Evolutionary conservation across 352 stramenopile genomes (phyloP).

Genomic region (Phytophthora sansomeana): DNA sequence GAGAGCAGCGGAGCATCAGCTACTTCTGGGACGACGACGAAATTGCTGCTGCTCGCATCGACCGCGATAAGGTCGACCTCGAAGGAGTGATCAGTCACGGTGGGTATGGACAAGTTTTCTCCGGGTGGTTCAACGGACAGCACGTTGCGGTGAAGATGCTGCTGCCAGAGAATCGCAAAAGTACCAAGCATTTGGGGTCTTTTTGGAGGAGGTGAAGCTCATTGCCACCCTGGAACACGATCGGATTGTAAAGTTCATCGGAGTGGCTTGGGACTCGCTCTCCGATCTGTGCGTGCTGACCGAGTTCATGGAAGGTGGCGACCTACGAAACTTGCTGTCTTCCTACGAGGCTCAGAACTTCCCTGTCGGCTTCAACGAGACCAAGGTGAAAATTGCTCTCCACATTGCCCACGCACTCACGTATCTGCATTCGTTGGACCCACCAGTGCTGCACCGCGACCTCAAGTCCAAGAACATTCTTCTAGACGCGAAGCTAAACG

Average conservation of each 20-base stretch:
- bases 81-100: conserved; percentile 31
- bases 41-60: conserved; percentile 32
- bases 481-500: conserved; percentile 42
- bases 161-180: conserved; percentile 37
- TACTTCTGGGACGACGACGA: conserved; percentile 43
- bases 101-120: conserved; percentile 31
- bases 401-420: conserved; percentile 35
- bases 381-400: conserved; percentile 37
- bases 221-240: conserved; percentile 32
- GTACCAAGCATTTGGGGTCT: conserved; percentile 28
- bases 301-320: conserved; percentile 38
- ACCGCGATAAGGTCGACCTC: conserved; percentile 37
- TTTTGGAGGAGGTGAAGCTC: conserved; percentile 40
- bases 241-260: conserved; percentile 34
- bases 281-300: conserved; percentile 36
- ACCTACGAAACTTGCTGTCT: conserved; percentile 25
- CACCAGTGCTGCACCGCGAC: conserved; percentile 57
- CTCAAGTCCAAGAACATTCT: conserved; percentile 78
- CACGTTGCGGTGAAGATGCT: conserved; percentile 44
- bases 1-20: conserved; percentile 36
- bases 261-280: conserved; percentile 38
- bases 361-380: conserved; percentile 33
- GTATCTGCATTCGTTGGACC: conserved; percentile 41
- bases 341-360: conserved; percentile 25
- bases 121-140: conserved; percentile 34